Evolutionary conservation across 2,329 filamentous ascomycete genomes (phyloP), one percentile per base, ranked within the genome.

Genomic region (Hymenoscyphus fructigenus): DNA sequence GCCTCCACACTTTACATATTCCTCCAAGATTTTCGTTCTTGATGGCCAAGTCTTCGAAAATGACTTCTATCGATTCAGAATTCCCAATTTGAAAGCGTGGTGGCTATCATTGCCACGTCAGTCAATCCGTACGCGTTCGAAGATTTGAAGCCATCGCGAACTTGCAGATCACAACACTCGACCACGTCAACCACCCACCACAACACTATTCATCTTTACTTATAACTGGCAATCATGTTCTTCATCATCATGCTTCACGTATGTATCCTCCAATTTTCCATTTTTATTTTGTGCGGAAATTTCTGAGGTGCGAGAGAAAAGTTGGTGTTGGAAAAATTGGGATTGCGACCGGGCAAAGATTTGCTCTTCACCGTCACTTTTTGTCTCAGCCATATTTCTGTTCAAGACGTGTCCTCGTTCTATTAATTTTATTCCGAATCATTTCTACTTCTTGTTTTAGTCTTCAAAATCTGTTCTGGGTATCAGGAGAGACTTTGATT

Each of bases 131-230:
- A 53, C 53, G 59, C 62, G 55, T 55, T 20, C 59, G 53, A 63
- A 53, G 26, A 60, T 61, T 62, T 72, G 70, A 72, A 67, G 70
- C 68, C 65, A 71, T 72, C 70, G 61, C 67, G 65, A 70, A 55
- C 64, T 68, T 66, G 47, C 53, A 50, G 61, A 36, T 29, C 23
- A n/a, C 65, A 44, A 61, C 14, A 63, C 62, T 60, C 36, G 64
- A 67, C 14, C 44, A 38, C 34, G 61, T 32, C 50, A 41, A 60
- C 14, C 41, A 53, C 28, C 63, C 60, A 65, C 65, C 67, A 66
- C 66, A 60, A 66, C 60, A 50, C 64, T 67, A 36, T 63, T 67
- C 63, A 58, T 29, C 62, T 12, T 47, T 60, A 15, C 38, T 47
- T 60, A 47, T 29, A 60, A 12, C 41, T 50, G 7, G 29, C 15